Evolutionary conservation across 2,329 filamentous ascomycete species (phyloP).

Genomic region (Colletotrichum lentis): DNA sequence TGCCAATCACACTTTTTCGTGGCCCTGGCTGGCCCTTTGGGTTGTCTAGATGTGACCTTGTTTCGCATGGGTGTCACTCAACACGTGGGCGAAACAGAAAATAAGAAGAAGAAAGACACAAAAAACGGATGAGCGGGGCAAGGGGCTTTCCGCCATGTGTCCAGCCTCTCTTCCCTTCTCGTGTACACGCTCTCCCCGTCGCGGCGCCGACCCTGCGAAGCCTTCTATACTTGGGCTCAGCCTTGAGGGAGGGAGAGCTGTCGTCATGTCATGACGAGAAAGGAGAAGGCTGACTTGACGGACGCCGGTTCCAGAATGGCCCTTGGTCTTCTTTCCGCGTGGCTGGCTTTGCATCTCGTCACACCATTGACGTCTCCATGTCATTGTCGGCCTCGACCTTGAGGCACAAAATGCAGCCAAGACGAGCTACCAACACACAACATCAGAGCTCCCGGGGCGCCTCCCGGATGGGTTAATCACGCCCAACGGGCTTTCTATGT

Average conservation of each 20-base stretch:
- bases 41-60: conserved; percentile 24
- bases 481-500: conserved; percentile 12
- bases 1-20: conserved; percentile 24
- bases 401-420: conserved; percentile 32
- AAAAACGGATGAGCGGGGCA: neutral
- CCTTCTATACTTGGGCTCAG: neutral
- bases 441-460: conserved; percentile 28
- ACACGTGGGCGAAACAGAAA: neutral
- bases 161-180: neutral
- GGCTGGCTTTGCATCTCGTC: conserved; percentile 9
- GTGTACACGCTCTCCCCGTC: neutral
- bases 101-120: neutral
- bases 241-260: neutral
- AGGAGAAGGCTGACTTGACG: neutral
- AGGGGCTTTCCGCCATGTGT: neutral
- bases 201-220: neutral
- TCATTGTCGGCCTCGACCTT: conserved; percentile 11
- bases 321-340: neutral
- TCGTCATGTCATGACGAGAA: neutral
- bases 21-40: conserved; percentile 2
- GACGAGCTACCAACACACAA: conserved; percentile 13
- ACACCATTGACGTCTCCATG: conserved; percentile 4
- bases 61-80: neutral
- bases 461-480: conserved; percentile 22
- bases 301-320: neutral